phyloP scores from a whole-genome alignment of 1,139 yeast genomes.

The Wickerhamomyces sp. region DNA sequence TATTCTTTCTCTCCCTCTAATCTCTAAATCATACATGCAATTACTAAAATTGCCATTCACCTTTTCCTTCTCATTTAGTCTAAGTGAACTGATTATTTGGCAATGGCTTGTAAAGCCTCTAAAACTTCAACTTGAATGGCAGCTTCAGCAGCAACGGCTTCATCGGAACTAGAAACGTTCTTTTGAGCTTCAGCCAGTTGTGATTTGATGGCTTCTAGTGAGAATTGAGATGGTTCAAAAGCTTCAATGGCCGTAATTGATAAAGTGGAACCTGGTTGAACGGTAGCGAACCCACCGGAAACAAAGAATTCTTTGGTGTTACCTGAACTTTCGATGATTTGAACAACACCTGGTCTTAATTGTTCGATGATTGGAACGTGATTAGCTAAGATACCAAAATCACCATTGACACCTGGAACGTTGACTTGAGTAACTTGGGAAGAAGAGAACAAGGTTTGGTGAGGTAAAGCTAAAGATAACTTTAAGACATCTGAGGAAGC shows the following conservation, averaged over 20 bases:
- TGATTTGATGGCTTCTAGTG: constrained; percentile 71
- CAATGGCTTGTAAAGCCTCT: constrained; percentile 84
- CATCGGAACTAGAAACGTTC: constrained; percentile 81
- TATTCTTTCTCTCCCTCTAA: neutral
- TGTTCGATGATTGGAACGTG: constrained; percentile 98
- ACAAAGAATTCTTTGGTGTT: constrained; percentile 77
- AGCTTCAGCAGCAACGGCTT: constrained; percentile 89
- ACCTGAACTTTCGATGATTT: constrained; percentile 78
- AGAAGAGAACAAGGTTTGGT: constrained; percentile 42
- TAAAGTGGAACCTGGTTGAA: constrained; percentile 90
- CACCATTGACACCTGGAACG: constrained; percentile 94
- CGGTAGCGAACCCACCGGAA: constrained; percentile 96
- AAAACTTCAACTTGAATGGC: constrained; percentile 92
- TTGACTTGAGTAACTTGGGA: constrained; percentile 72
- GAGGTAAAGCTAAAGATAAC: constrained; percentile 89
- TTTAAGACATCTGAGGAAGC: constrained; percentile 72
- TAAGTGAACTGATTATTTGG: constrained; percentile 47
- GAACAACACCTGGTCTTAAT: constrained; percentile 93
- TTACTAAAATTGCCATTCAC: neutral
- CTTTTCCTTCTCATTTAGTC: neutral
- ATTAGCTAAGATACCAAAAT: constrained; percentile 94
- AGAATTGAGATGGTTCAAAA: constrained; percentile 85
- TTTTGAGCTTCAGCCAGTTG: constrained; percentile 93
- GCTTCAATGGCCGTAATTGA: constrained; percentile 96
- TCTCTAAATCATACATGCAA: constrained; percentile 1